Conservation (phyloP, 1,139 yeast species). For the Blastobotrys indianensis region DNA sequence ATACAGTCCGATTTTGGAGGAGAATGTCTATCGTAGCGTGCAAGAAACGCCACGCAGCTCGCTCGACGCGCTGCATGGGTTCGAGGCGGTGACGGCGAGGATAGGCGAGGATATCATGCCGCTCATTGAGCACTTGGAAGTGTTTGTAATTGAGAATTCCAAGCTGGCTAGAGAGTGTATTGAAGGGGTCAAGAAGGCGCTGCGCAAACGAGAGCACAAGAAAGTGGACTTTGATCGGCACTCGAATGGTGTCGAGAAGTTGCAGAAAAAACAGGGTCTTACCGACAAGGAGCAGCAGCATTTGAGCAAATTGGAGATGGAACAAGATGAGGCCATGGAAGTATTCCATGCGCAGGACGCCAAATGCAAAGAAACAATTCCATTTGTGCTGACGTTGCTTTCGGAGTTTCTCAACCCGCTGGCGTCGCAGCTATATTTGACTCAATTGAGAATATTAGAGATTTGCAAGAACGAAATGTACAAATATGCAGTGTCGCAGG, state of each 20-base stretch:
- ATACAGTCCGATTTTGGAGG: slow-evolving; percentile 39
- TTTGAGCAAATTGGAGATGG: slow-evolving; percentile 27
- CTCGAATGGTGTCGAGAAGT: slow-evolving; percentile 40
- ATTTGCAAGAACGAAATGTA: slow-evolving; percentile 23
- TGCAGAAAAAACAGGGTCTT: slow-evolving; percentile 35
- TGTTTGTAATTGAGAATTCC: slow-evolving; percentile 27
- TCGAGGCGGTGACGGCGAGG: slow-evolving; percentile 21
- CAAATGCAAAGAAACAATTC: slow-evolving; percentile 40
- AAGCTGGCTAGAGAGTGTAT: slow-evolving; percentile 39
- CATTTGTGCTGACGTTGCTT: slow-evolving; percentile 42
- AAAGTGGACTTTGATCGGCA: slow-evolving; percentile 42
- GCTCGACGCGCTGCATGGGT: slow-evolving; percentile 28
- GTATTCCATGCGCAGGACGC: slow-evolving; percentile 38
- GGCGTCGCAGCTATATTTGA: slow-evolving; percentile 29
- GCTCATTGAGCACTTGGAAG: slow-evolving; percentile 25
- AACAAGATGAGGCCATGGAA: slow-evolving; percentile 30
- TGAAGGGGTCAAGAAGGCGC: slow-evolving; percentile 40
- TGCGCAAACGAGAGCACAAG: slow-evolving; percentile 45
- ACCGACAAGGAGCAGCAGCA: slow-evolving; percentile 31
- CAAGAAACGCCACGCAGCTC: slow-evolving; percentile 41
- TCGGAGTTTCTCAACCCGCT: slow-evolving; percentile 47
- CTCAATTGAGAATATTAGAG: slow-evolving; percentile 26
- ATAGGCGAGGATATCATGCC: slow-evolving; percentile 26
- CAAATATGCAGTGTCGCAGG: slow-evolving; percentile 23
- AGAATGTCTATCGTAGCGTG: slow-evolving; percentile 25